Base-by-base conservation (phyloP, 345 rosid genomes). In the Lumnitzera littorea region DNA sequence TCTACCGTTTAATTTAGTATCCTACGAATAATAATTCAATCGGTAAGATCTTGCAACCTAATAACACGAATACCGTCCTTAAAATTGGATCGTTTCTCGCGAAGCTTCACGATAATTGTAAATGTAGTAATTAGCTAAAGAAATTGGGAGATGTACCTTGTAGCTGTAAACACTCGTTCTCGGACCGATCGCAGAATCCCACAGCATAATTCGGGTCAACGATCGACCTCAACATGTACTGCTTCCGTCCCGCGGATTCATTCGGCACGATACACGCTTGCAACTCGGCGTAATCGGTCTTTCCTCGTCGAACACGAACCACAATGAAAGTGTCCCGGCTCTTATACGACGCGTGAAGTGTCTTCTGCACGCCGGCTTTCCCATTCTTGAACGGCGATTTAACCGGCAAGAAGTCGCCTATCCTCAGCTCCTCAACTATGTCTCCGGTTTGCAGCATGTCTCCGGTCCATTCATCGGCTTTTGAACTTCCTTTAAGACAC, bases 401-500 rank as follows among this genome's bases (percentile, higher is more conserved):
- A 69, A 82, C 46, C 24, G 46, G 46, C 36, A 53, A n/a, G n/a
- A 67, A 53, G 3, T n/a, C 48, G 16, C 98, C 96, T 52, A 92
- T 81, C 41, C 74, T 69, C 48, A 94, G 79, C 68, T 94, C 97
- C 62, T 89, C 99, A 0, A 94, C 99, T 71, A 94, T 84, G 66
- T 94, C 99, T n/a, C 97, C 99, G 0, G 97, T 89, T 62, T 94
- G 97, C 55, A 89, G 90, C 91, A 86, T 86, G 70, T 89, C 99
- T n/a, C 82, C 84, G 59, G 94, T 81, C 98, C 98, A 89, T 69
- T 92, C 98, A 24, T 87, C 97, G 65, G 90, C 94, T 67, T 78
- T 94, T 16, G 95, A 87, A 67, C 84, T 84, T 49, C 99, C 97
- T 69, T 84, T 89, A 0, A 94, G 81, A 57, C 97, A 89, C 15